phyloP scores from a whole-genome alignment of 139 green algal species.

The Pseudopediastrum boryanum region DNA sequence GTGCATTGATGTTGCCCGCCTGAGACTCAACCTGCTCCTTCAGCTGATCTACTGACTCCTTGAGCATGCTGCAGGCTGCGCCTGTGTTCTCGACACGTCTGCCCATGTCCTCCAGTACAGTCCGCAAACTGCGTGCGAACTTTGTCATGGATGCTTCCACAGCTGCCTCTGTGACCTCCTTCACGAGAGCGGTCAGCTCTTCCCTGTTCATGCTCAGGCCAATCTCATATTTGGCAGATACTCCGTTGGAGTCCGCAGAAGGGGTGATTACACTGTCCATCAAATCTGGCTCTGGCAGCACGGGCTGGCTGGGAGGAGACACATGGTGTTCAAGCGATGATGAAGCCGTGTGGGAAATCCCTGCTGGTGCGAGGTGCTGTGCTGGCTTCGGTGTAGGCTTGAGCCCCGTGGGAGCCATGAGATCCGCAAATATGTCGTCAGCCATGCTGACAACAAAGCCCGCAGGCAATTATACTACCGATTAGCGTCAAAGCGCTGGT shows the following conservation, averaged over 20 bases:
- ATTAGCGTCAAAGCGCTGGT: no score
- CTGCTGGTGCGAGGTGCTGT: neutral
- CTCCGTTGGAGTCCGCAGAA: slow-evolving; percentile 25
- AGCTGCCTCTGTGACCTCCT: slow-evolving; percentile 34
- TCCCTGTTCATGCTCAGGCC: slow-evolving; percentile 34
- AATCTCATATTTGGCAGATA: neutral
- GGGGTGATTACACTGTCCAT: neutral
- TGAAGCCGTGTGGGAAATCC: slow-evolving; percentile 17
- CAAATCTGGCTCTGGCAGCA: slow-evolving; percentile 37
- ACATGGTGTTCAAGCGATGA: slow-evolving; percentile 5
- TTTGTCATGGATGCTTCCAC: slow-evolving; percentile 58
- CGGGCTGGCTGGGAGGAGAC: slow-evolving; percentile 2
- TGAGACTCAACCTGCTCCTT: slow-evolving; percentile 39
- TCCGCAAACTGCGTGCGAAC: slow-evolving; percentile 61
- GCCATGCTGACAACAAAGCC: neutral
- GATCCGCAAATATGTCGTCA: slow-evolving; percentile 38
- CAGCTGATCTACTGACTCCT: slow-evolving; percentile 35
- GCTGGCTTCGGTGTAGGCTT: neutral
- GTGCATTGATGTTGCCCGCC: slow-evolving; percentile 33
- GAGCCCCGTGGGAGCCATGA: neutral
- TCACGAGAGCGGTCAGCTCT: slow-evolving; percentile 41
- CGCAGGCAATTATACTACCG: no score
- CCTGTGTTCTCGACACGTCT: slow-evolving; percentile 41
- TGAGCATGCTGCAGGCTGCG: slow-evolving; percentile 26
- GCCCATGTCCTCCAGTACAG: slow-evolving; percentile 61